phyloP scores from a whole-genome alignment of 1,284 basidiomycete species.

The Microbotryum silenes-acaulis region DNA sequence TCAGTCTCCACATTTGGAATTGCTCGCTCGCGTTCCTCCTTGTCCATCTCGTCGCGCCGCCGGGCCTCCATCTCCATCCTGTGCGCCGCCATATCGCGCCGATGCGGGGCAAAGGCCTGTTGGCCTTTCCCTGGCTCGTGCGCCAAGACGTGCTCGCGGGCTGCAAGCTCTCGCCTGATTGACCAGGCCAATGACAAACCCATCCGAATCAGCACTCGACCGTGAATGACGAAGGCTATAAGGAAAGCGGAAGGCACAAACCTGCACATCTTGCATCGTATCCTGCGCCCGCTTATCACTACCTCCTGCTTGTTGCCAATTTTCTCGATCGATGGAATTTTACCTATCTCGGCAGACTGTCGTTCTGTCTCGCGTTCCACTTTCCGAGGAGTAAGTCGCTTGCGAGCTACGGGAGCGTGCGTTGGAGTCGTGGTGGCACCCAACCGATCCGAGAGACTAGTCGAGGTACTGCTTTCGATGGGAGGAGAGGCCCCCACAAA shows the following conservation, averaged over 20 bases:
- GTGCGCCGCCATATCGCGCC: slow-evolving; percentile 36
- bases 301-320: slow-evolving; percentile 25
- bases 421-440: background rate
- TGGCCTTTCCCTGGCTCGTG: slow-evolving; percentile 56
- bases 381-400: slow-evolving; percentile 27
- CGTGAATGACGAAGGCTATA: background rate
- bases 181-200: background rate
- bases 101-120: slow-evolving; percentile 35
- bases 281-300: slow-evolving; percentile 42
- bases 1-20: background rate
- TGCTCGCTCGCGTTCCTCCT: slow-evolving; percentile 4
- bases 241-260: slow-evolving; percentile 36
- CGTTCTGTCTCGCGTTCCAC: slow-evolving; percentile 5
- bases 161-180: slow-evolving; percentile 67
- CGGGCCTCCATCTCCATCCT: slow-evolving; percentile 30
- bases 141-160: slow-evolving; percentile 83
- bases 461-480: background rate
- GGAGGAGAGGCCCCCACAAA: slow-evolving; percentile 1
- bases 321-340: slow-evolving; percentile 16
- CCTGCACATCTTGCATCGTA: slow-evolving; percentile 89
- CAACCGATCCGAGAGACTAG: background rate
- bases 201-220: too few species aligned
- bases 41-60: slow-evolving; percentile 18
- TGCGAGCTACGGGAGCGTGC: slow-evolving; percentile 15
- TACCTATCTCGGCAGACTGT: too few species aligned